Percentiles rank a stretch among this genome's conserved stretches.
These are phyloP conservation scores for Podochytrium sp. DNA, from an alignment of 192 early-diverging fungal species.

Conservation along the genomic window DNA sequence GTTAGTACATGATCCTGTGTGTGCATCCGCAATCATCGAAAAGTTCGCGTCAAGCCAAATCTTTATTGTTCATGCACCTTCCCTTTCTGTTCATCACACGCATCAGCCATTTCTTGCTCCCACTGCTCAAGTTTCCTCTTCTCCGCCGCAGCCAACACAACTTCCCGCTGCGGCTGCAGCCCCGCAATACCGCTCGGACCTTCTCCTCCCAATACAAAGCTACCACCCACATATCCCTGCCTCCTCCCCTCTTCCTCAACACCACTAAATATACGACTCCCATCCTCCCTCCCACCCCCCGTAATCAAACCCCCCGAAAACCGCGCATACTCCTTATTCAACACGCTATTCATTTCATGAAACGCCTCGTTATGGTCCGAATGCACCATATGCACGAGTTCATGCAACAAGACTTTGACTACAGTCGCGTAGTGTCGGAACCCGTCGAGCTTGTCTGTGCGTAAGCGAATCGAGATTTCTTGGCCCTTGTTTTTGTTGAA, in stretches of 20 bases:
- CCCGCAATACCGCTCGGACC: not conserved
- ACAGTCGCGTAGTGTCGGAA: conserved; percentile 74
- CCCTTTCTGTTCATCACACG: conserved; percentile 44
- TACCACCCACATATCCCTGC: conserved; percentile 55
- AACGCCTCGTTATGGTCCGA: conserved; percentile 74
- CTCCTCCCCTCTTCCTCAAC: conserved; percentile 41
- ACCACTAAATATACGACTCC: conserved; percentile 45
- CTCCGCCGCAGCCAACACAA: conserved; percentile 61
- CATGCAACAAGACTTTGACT: conserved; percentile 74
- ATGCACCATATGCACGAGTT: conserved; percentile 72
- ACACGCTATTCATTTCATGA: conserved; percentile 69
- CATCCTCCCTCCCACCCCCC: conserved; percentile 26
- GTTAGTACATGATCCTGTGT: too few species aligned
- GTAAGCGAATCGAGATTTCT: conserved; percentile 73
- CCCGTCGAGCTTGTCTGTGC: conserved; percentile 76
- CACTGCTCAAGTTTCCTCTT: conserved; percentile 61
- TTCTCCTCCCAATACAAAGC: conserved; percentile 62
- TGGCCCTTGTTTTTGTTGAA: conserved; percentile 72
- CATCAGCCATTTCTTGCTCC: conserved; percentile 66
- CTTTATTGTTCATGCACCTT: too few species aligned
- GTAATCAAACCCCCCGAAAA: conserved; percentile 23
- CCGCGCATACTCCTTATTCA: conserved; percentile 74
- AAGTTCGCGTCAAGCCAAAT: too few species aligned
- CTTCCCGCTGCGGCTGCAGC: conserved; percentile 39
- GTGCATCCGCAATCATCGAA: too few species aligned